These are phyloP conservation scores for Tetracentron sinense DNA, from an alignment of 164 flowering plant species.

Conservation along the genomic window DNA sequence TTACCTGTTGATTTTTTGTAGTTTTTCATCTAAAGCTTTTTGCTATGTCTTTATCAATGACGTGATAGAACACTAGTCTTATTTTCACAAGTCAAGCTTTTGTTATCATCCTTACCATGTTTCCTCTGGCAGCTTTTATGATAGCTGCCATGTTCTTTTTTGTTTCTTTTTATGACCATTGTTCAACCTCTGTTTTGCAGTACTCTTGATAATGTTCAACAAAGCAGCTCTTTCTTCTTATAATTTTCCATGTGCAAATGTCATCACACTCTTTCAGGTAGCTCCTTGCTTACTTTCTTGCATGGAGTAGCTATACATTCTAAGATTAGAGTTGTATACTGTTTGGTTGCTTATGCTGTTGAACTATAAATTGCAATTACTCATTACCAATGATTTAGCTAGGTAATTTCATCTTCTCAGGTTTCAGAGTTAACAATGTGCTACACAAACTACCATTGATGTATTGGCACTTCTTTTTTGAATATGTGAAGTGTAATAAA, in stretches of 20 bases:
- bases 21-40: too few species aligned
- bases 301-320: neutral
- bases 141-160: neutral
- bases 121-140: neutral
- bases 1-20: too few species aligned
- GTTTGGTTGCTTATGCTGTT: too few species aligned
- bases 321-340: neutral
- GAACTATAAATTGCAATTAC: neutral
- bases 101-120: neutral
- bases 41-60: too few species aligned
- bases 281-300: neutral
- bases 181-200: slow-evolving; percentile 44
- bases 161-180: neutral
- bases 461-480: too few species aligned
- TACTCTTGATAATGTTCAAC: slow-evolving; percentile 87
- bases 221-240: slow-evolving; percentile 98
- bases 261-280: slow-evolving; percentile 95
- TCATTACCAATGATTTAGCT: neutral
- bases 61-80: too few species aligned
- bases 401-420: too few species aligned
- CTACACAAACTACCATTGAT: too few species aligned
- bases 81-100: too few species aligned
- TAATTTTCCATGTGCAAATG: slow-evolving; percentile 84
- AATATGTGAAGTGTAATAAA: too few species aligned
- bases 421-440: too few species aligned